phyloP scores from a whole-genome alignment of 2,329 filamentous ascomycete species.

The Pseudomassariella vexata region DNA sequence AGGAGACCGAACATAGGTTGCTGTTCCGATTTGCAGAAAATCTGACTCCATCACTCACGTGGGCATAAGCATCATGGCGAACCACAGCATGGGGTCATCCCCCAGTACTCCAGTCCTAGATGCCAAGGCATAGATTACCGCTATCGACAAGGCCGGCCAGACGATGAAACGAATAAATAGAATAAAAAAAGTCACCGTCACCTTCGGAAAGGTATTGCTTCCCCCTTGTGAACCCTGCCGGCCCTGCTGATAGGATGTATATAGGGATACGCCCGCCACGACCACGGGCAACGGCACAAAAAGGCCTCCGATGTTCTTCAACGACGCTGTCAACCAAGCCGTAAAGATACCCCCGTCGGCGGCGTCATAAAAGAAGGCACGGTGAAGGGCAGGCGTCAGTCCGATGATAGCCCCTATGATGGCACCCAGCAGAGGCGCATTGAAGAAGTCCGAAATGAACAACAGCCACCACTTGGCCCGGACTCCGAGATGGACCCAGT shows the following conservation, averaged over 20 bases:
- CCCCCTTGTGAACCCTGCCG: slow-evolving; percentile 35
- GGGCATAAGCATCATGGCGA: slow-evolving; percentile 45
- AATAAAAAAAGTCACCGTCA: slow-evolving; percentile 44
- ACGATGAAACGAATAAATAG: slow-evolving; percentile 52
- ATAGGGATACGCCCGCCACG: slow-evolving; percentile 61
- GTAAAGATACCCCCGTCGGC: slow-evolving; percentile 58
- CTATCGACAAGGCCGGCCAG: slow-evolving; percentile 53
- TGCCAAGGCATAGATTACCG: slow-evolving; percentile 48
- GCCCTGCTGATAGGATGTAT: slow-evolving; percentile 42
- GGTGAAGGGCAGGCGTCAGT: slow-evolving; percentile 52
- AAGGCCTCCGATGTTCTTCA: slow-evolving; percentile 57
- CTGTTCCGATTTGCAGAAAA: no score
- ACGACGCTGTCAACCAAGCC: slow-evolving; percentile 57
- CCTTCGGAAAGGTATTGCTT: slow-evolving; percentile 38
- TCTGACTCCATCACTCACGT: no score
- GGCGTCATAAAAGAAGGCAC: slow-evolving; percentile 53
- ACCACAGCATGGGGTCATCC: slow-evolving; percentile 60
- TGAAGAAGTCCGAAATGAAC: slow-evolving; percentile 45
- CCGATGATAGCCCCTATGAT: slow-evolving; percentile 53
- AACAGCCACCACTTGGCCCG: slow-evolving; percentile 26
- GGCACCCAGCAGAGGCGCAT: slow-evolving; percentile 57
- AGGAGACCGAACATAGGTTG: no score
- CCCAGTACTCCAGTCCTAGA: slow-evolving; percentile 44
- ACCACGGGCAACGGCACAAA: slow-evolving; percentile 62
- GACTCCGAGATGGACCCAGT: slow-evolving; percentile 22